These are phyloP conservation scores for Haplosporangium gracile DNA, from an alignment of 192 early-diverging fungal species.

Conservation along the genomic window DNA sequence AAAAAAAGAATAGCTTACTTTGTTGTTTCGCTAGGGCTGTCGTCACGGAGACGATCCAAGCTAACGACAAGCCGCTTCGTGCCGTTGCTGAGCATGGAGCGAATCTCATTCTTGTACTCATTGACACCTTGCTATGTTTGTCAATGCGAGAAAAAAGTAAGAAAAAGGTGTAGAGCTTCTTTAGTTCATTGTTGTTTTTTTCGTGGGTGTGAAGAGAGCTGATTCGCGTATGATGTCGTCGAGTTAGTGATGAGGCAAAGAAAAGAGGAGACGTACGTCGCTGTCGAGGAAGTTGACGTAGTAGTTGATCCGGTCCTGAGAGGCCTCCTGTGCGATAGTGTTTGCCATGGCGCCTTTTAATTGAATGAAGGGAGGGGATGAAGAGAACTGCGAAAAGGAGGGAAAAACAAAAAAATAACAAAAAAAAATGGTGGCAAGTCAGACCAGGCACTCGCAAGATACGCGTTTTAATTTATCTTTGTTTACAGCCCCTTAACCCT, in stretches of 20 bases:
- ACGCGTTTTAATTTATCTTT: conserved; percentile 7
- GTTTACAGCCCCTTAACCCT: background rate
- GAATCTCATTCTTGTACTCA: conserved; percentile 59
- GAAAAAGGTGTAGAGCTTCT: background rate
- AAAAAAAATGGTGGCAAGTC: background rate
- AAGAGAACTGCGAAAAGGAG: background rate
- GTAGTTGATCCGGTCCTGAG: conserved; percentile 43
- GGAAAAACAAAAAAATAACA: background rate
- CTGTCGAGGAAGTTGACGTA: conserved; percentile 46
- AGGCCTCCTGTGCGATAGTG: conserved; percentile 35
- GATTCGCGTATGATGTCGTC: background rate
- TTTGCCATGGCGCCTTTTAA: conserved; percentile 18
- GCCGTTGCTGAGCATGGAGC: conserved; percentile 35
- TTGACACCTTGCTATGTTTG: conserved; percentile 42
- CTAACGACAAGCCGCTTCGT: conserved; percentile 84
- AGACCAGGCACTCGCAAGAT: background rate
- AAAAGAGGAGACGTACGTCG: conserved; percentile 25
- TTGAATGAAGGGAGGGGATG: background rate
- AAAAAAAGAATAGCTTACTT: conserved; percentile 63
- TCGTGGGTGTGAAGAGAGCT: background rate
- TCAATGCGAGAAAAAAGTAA: background rate
- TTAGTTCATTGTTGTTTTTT: background rate
- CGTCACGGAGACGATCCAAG: conserved; percentile 88
- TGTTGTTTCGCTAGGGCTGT: conserved; percentile 77
- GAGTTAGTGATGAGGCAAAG: background rate